These are phyloP conservation scores for Metschnikowia picachoensis DNA, from an alignment of 805 yeast species.

Conservation along the genomic window DNA sequence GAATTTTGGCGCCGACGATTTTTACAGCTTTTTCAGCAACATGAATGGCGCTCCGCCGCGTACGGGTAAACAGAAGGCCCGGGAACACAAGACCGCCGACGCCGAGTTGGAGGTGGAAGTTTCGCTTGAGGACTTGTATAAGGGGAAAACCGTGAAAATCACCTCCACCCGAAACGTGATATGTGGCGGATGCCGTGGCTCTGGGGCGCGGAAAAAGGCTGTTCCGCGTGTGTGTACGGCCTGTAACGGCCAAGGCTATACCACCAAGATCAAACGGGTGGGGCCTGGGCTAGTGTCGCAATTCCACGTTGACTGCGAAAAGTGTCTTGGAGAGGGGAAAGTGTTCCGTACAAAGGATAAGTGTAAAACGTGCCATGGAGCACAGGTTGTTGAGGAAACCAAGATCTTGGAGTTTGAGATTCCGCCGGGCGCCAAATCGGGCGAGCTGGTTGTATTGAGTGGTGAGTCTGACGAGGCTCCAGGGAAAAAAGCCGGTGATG, in stretches of 20 bases:
- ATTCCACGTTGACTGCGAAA: slow-evolving; percentile 55
- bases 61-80: not conserved
- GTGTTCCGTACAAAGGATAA: slow-evolving; percentile 58
- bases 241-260: slow-evolving; percentile 72
- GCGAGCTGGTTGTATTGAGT: slow-evolving; percentile 55
- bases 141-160: slow-evolving; percentile 76
- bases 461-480: slow-evolving; percentile 78
- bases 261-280: slow-evolving; percentile 55
- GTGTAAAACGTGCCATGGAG: slow-evolving; percentile 76
- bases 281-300: slow-evolving; percentile 75
- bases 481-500: slow-evolving; percentile 74
- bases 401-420: slow-evolving; percentile 75
- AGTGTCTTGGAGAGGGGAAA: slow-evolving; percentile 71
- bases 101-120: slow-evolving; percentile 64
- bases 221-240: slow-evolving; percentile 50
- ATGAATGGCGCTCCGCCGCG: slow-evolving; percentile 29
- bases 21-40: slow-evolving; percentile 61
- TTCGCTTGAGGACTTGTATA: slow-evolving; percentile 68
- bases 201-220: slow-evolving; percentile 67
- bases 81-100: slow-evolving; percentile 50
- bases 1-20: slow-evolving; percentile 63
- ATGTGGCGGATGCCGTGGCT: slow-evolving; percentile 71
- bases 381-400: slow-evolving; percentile 55
- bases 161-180: slow-evolving; percentile 67
- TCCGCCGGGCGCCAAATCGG: slow-evolving; percentile 62